A percentile compares a stretch with the other conserved stretches of the same genome.
Evolutionary conservation across 495 filamentous ascomycete genomes (phyloP).

Genomic region (Neurospora sp.): DNA sequence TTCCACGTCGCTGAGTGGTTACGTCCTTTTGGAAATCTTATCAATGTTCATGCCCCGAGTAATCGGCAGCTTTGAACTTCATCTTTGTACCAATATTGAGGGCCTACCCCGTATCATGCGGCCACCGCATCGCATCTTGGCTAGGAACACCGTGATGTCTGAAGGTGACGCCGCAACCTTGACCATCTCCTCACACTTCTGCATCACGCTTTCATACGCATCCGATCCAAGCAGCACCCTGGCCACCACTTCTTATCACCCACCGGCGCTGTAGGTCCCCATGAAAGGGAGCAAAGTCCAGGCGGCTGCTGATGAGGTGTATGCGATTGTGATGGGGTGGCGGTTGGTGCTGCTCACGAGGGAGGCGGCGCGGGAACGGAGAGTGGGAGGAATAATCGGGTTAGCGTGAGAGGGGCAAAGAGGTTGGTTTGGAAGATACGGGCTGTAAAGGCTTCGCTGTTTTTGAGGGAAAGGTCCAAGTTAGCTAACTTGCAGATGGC

Average conservation of each 20-base stretch:
- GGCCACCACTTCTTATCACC: conserved; percentile 9
- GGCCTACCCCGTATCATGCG: background rate
- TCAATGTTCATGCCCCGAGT: background rate
- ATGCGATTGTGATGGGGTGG: conserved; percentile 9
- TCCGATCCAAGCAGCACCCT: conserved; percentile 15
- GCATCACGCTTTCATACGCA: conserved; percentile 5
- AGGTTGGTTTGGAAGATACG: conserved; percentile 32
- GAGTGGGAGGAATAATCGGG: conserved; percentile 17
- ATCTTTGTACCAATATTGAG: background rate
- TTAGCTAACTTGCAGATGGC: background rate
- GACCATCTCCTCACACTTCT: conserved; percentile 13
- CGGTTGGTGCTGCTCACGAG: conserved; percentile 4
- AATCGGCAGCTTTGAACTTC: background rate
- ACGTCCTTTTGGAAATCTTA: background rate
- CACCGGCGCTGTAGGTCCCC: conserved; percentile 30
- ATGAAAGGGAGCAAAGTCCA: conserved; percentile 31
- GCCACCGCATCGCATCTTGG: background rate
- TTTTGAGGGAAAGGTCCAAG: too few relatives aligned
- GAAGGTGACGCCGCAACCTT: background rate
- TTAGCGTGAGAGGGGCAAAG: conserved; percentile 25
- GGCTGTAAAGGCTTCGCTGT: conserved; percentile 22
- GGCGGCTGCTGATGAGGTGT: conserved; percentile 25
- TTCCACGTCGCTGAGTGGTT: background rate
- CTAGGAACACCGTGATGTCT: background rate
- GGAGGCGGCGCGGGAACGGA: conserved; percentile 19